Percentiles rank a stretch among this genome's conserved stretches.
phyloP scores from a whole-genome alignment of 1,284 basidiomycete genomes.

The Porodaedalea pini region DNA sequence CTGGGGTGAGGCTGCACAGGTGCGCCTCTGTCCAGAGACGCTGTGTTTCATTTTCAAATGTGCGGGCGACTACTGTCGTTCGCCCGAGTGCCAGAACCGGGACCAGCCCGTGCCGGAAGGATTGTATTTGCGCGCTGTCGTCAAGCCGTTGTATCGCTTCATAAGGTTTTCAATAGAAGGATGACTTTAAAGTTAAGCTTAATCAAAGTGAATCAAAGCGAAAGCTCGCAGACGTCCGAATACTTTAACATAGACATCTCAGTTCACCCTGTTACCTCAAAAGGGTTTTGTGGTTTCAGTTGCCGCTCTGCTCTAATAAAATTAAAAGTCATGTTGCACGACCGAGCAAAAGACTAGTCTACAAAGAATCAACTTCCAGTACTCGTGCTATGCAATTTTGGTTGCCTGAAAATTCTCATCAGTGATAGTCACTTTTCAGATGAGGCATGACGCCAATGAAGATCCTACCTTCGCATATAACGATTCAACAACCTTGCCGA shows the following conservation, averaged over 20 bases:
- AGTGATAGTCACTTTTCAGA: not conserved
- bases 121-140: conserved; percentile 85
- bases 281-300: too few relatives aligned
- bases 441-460: conserved; percentile 20
- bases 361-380: not conserved
- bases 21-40: conserved; percentile 97
- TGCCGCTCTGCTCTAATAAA: too few relatives aligned
- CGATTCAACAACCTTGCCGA: conserved; percentile 88
- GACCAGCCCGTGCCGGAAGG: conserved; percentile 95
- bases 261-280: too few relatives aligned
- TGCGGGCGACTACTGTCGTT: conserved; percentile 99
- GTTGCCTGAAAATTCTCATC: conserved; percentile 36
- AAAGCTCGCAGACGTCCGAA: too few relatives aligned
- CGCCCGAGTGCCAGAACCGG: conserved; percentile 95
- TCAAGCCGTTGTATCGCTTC: conserved; percentile 97
- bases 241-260: too few relatives aligned
- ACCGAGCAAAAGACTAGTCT: not conserved
- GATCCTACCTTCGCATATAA: conserved; percentile 82
- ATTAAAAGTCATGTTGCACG: too few relatives aligned
- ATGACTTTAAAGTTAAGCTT: too few relatives aligned
- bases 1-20: conserved; percentile 98
- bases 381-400: conserved; percentile 39
- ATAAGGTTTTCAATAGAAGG: too few relatives aligned
- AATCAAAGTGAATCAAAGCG: too few relatives aligned
- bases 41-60: conserved; percentile 99